A percentile compares a stretch with the other conserved stretches of the same genome.
Evolutionary conservation across 1,139 yeast species (phyloP).

Genomic region (Magnusiomyces fungicola): DNA sequence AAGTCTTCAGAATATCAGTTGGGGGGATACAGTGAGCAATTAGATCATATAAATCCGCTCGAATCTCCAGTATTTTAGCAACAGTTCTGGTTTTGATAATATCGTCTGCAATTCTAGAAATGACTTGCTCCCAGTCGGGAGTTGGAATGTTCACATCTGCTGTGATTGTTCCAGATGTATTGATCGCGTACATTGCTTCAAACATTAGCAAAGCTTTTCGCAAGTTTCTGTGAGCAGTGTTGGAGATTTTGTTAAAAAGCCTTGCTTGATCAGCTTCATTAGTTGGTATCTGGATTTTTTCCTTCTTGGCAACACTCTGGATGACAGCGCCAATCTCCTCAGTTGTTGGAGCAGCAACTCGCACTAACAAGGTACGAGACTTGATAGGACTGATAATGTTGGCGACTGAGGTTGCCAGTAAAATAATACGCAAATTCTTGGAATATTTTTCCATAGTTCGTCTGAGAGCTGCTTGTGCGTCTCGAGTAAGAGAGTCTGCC

Average conservation of each 20-base stretch:
- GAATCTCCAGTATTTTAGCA: constrained; percentile 52
- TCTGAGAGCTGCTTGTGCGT: constrained; percentile 96
- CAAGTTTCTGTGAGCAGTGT: constrained; percentile 57
- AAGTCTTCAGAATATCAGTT: constrained; percentile 58
- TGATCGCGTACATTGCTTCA: constrained; percentile 79
- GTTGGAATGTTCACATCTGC: constrained; percentile 38
- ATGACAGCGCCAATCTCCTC: constrained; percentile 53
- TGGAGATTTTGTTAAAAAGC: constrained; percentile 48
- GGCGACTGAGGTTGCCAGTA: constrained; percentile 84
- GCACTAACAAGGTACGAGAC: constrained; percentile 78
- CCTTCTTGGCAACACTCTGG: constrained; percentile 48
- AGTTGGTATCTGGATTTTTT: constrained; percentile 42
- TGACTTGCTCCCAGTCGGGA: constrained; percentile 87
- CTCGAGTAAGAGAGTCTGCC: constrained; percentile 86
- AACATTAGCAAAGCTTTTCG: constrained; percentile 71
- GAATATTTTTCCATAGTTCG: constrained; percentile 98
- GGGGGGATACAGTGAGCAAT: constrained; percentile 93
- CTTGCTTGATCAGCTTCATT: constrained; percentile 33
- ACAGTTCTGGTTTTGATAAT: constrained; percentile 60
- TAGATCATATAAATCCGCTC: constrained; percentile 75
- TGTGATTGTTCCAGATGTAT: background rate
- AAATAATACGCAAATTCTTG: constrained; percentile 70
- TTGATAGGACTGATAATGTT: constrained; percentile 90
- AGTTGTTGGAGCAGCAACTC: constrained; percentile 74
- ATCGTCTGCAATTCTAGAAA: constrained; percentile 54